Evolutionary conservation across 2,329 filamentous ascomycete species (phyloP), one percentile per base, ranked within the genome.

Genomic region (Penicillium sp.): DNA sequence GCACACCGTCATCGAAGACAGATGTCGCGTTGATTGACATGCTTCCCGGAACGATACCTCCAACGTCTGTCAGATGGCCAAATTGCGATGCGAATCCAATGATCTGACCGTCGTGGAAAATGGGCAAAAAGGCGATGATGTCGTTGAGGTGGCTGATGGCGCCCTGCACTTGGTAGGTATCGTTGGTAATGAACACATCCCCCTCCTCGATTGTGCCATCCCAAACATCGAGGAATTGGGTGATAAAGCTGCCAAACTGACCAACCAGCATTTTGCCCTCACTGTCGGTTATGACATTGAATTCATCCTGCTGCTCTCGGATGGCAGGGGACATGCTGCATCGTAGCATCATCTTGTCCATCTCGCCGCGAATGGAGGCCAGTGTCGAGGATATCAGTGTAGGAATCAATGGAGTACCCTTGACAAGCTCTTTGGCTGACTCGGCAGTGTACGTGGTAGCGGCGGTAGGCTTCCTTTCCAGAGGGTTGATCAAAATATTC

Each of bases 21-120:
- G 76, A 79, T 5, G 68, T 71, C 1, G 77, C 75, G 46, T 78
- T 77, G 57, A 80, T 77, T 9, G 76, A 79, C 77, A 80, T 78
- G 25, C 76, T 79, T 1, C 79, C 79, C 0, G 79, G 78, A 0
- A 80, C 78, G 50, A 77, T 79, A 21, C 78, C 79, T 4, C 71
- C 70, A 7, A 75, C 72, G 54, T 76, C 72, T 16, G 78, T 80
- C 54, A 80, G 61, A 56, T 81, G 79, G 1, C 79, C 79, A 51
- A 81, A 81, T 55, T 80, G 79, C 16, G 78, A 78, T 1, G 78
- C 74, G 73, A 77, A 81, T 1, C 78, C 79, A 27, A 80, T 72
- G 2, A 80, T 66, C 21, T 69, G 65, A 53, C 75, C 70, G 10
- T 78, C 59, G 50, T 76, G 70, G 59, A 77, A 77, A 35, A 81